Percentiles rank a stretch among this genome's conserved stretches.
These are phyloP conservation scores for Spencermartinsiella europaea DNA, from an alignment of 805 yeast species.

Conservation along the genomic window DNA sequence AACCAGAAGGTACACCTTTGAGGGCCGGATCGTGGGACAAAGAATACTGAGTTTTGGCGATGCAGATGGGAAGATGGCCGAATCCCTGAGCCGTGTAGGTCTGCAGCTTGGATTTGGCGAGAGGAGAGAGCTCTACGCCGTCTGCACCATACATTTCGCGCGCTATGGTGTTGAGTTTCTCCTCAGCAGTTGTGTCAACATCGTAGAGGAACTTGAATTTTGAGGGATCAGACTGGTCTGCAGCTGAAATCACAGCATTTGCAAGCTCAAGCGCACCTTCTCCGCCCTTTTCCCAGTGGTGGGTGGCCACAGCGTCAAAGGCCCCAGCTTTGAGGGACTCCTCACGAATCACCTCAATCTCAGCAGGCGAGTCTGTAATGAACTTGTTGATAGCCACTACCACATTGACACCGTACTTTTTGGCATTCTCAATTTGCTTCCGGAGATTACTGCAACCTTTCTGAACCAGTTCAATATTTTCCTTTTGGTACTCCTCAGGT, in stretches of 20 bases:
- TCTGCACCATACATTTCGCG: slow-evolving; percentile 90
- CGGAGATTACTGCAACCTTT: slow-evolving; percentile 83
- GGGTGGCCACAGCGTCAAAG: slow-evolving; percentile 78
- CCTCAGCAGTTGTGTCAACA: slow-evolving; percentile 66
- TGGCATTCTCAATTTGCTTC: slow-evolving; percentile 85
- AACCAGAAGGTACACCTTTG: slow-evolving; percentile 94
- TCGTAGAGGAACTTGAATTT: slow-evolving; percentile 66
- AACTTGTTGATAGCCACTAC: slow-evolving; percentile 92
- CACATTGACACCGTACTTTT: slow-evolving; percentile 82
- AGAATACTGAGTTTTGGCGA: slow-evolving; percentile 97
- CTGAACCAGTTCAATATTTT: slow-evolving; percentile 71
- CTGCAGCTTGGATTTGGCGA: slow-evolving; percentile 76
- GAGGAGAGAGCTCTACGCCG: slow-evolving; percentile 72
- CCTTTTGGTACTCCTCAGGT: slow-evolving; percentile 76
- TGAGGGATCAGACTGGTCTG: slow-evolving; percentile 40
- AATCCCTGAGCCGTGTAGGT: slow-evolving; percentile 83
- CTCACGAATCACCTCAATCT: slow-evolving; percentile 69
- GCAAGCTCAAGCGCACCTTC: slow-evolving; percentile 82
- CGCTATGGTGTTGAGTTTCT: slow-evolving; percentile 75
- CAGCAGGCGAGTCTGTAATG: slow-evolving; percentile 74
- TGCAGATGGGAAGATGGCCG: slow-evolving; percentile 87
- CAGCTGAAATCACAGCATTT: slow-evolving; percentile 70
- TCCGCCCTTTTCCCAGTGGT: slow-evolving; percentile 97
- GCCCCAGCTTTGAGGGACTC: slow-evolving; percentile 90
- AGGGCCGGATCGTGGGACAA: slow-evolving; percentile 88